Evolutionary conservation across 139 green algal species (phyloP).

Genomic region (Micractinium conductrix): DNA sequence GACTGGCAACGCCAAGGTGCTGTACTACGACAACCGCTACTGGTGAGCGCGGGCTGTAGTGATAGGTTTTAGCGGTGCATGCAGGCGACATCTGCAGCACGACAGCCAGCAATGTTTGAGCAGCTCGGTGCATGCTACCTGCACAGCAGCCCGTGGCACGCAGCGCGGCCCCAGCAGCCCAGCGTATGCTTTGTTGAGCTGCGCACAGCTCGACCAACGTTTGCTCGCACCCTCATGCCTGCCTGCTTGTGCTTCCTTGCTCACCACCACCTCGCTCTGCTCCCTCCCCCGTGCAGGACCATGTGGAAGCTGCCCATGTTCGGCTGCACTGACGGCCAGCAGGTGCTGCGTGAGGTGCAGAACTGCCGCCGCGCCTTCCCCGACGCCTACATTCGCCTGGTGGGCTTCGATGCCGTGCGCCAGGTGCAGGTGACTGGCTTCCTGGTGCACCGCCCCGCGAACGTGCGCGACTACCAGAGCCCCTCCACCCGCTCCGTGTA

Average conservation of each 20-base stretch:
- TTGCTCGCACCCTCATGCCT: not conserved
- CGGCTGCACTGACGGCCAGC: slow-evolving; percentile 92
- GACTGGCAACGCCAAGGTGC: slow-evolving; percentile 47
- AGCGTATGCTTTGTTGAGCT: no score
- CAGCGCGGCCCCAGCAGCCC: not conserved
- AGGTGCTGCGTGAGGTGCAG: slow-evolving; percentile 93
- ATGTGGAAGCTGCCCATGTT: slow-evolving; percentile 99
- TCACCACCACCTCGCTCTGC: not conserved
- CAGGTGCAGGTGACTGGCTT: slow-evolving; percentile 82
- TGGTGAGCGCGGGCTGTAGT: slow-evolving; percentile 69
- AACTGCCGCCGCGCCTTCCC: slow-evolving; percentile 90
- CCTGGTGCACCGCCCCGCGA: slow-evolving; percentile 65
- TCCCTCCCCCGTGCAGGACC: slow-evolving; percentile 90
- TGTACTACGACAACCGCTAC: slow-evolving; percentile 96
- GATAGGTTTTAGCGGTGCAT: no score
- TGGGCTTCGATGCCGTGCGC: slow-evolving; percentile 76
- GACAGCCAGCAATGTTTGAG: no score
- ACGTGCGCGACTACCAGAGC: slow-evolving; percentile 26
- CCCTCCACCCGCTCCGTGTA: slow-evolving; percentile 23
- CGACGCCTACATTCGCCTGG: slow-evolving; percentile 91
- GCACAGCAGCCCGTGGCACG: not conserved
- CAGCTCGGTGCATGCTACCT: no score
- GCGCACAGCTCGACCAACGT: no score
- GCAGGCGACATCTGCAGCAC: no score
- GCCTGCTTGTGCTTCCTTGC: not conserved